Evolutionary conservation across 2,329 filamentous ascomycete genomes (phyloP).

Genomic region (Sclerotiophoma versabilis): DNA sequence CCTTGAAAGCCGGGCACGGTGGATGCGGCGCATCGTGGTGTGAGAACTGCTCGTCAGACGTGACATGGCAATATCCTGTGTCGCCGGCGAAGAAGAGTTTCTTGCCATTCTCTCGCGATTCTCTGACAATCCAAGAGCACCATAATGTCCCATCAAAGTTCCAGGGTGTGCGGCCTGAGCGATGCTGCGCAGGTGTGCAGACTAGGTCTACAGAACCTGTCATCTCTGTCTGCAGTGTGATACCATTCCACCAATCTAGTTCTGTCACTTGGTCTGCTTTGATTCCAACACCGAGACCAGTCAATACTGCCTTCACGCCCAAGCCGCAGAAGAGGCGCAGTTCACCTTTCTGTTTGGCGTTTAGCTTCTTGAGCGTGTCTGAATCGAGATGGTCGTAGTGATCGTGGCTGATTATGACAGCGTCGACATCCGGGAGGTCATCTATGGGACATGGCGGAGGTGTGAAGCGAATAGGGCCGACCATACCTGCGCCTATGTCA

Average conservation of each 20-base stretch:
- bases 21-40: conserved; percentile 46
- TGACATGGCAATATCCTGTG: conserved; percentile 56
- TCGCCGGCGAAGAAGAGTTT: conserved; percentile 59
- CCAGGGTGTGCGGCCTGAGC: conserved; percentile 52
- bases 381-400: conserved; percentile 65
- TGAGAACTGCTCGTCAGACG: conserved; percentile 37
- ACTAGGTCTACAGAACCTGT: conserved; percentile 52
- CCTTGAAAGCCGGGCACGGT: conserved; percentile 57
- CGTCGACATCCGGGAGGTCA: conserved; percentile 60
- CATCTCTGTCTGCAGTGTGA: conserved; percentile 42
- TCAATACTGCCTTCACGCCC: conserved; percentile 49
- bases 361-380: conserved; percentile 53
- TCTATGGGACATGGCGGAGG: conserved; percentile 58
- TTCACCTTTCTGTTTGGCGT: conserved; percentile 45
- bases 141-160: conserved; percentile 54
- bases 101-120: conserved; percentile 33
- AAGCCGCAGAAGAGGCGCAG: conserved; percentile 55
- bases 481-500: conserved; percentile 26
- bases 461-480: conserved; percentile 61
- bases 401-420: conserved; percentile 62
- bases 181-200: conserved; percentile 59
- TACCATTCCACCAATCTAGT: conserved; percentile 60
- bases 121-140: conserved; percentile 57
- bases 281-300: conserved; percentile 49
- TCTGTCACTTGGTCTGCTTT: conserved; percentile 52